Evolutionary conservation across 768 basidiomycete genomes (phyloP), one percentile per base, ranked within the genome.

Genomic region (Artomyces pyxidatus): DNA sequence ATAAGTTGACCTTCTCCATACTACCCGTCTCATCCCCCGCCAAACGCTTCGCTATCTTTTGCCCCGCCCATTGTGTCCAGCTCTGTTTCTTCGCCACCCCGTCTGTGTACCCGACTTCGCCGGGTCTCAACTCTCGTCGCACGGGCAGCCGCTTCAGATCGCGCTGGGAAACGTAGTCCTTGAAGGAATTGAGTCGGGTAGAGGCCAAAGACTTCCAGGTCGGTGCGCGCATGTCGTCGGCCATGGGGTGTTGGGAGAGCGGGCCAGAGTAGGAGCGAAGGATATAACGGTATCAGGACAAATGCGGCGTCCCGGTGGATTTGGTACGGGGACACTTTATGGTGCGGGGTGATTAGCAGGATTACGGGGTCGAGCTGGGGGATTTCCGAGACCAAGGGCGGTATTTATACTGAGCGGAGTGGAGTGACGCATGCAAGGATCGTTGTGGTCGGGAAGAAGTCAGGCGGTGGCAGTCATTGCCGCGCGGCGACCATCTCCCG

Each of bases 61-160:
- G 71, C 3, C 76, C 73, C 4, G 82, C 80, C 82, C 84, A 86
- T 22, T 76, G 72, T 44, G 73, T 64, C 81, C 79, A 84, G 32
- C 68, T 68, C 51, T 75, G 75, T 49, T 47, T 62, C 43, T 53
- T 60, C 49, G 60, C 32, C 41, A 37, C 55, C 27, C 64, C 50
- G 37, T 60, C 46, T 10, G 53, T 35, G 25, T 61, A 55, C 45
- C 56, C 49, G 17, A 53, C 53, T 45, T 67, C 61, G 32, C 54
- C 58, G 21, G 59, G 23, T 3, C 38, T 29, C 14, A 55, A 35
- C 30, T 58, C 60, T 11, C 47, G 45, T 26, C 45, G 32, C 22
- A 49, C 23, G 3, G 56, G 53, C 23, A 55, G 46, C 47, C 62
- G 56, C 48, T 60, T 69, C 51, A 67, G 56, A 39, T 78, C 75